A percentile compares a stretch with the other conserved stretches of the same genome.
These are phyloP conservation scores for Suhomyces xylopsoci DNA, from an alignment of 805 yeast genomes.

Conservation along the genomic window DNA sequence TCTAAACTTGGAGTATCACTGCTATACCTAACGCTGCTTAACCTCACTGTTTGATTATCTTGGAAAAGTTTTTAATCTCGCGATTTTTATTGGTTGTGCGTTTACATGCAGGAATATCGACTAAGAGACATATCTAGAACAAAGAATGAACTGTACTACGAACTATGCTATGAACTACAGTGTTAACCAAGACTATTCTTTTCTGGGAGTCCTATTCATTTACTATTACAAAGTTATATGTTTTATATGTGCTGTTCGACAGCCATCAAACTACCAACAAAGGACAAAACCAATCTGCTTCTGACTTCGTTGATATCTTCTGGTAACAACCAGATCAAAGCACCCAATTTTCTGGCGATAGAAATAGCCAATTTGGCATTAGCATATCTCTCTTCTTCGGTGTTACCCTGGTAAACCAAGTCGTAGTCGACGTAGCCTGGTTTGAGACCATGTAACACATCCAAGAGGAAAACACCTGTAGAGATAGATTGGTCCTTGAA, in stretches of 20 bases:
- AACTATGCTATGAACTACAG: not conserved
- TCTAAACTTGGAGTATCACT: not conserved
- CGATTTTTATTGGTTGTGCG: constrained; percentile 8
- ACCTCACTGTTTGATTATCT: not conserved
- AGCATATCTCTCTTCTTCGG: constrained; percentile 85
- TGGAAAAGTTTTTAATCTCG: constrained; percentile 7
- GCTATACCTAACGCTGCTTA: not conserved
- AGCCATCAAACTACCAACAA: constrained; percentile 90
- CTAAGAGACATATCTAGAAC: not conserved
- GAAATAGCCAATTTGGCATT: constrained; percentile 97
- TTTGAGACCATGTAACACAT: constrained; percentile 86
- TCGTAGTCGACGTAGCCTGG: constrained; percentile 98
- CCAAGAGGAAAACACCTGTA: constrained; percentile 78
- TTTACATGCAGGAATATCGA: constrained; percentile 4
- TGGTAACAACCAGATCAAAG: constrained; percentile 98
- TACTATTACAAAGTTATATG: not conserved
- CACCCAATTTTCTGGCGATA: constrained; percentile 96
- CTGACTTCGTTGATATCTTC: constrained; percentile 97
- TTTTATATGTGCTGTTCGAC: constrained; percentile 24
- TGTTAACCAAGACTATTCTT: not conserved
- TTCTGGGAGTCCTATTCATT: not conserved
- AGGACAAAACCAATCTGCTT: constrained; percentile 87
- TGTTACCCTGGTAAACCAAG: constrained; percentile 73
- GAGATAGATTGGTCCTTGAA: constrained; percentile 80
- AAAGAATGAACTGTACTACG: not conserved